Conservation (phyloP, 1,139 yeast species). For the Saccharomycopsis hybrid region DNA sequence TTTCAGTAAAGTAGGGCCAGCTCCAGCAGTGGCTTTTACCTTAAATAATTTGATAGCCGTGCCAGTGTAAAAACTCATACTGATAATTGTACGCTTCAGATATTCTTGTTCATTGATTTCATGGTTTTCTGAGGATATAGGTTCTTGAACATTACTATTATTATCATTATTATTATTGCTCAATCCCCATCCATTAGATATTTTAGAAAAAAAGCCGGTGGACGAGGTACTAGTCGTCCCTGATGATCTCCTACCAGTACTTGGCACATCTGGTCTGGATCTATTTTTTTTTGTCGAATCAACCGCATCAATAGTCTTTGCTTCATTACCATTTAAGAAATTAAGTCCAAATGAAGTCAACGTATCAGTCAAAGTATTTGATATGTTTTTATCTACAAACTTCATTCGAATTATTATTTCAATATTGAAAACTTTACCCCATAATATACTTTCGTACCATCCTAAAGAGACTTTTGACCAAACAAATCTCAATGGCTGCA, state of each 20-base stretch:
- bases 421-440: conserved; percentile 55
- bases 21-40: conserved; percentile 38
- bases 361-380: neutral
- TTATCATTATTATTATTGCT: neutral
- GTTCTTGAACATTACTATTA: neutral
- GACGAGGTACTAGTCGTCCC: too few relatives aligned
- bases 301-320: neutral
- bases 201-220: too few relatives aligned
- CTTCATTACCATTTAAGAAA: neutral
- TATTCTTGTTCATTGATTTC: neutral
- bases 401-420: conserved; percentile 22
- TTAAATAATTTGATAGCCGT: conserved; percentile 58
- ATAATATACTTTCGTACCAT: conserved; percentile 68
- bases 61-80: conserved; percentile 51
- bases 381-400: neutral
- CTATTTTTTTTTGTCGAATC: neutral
- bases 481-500: conserved; percentile 46
- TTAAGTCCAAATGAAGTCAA: neutral
- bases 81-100: conserved; percentile 2
- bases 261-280: neutral
- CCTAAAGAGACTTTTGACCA: conserved; percentile 66
- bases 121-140: neutral
- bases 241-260: too few relatives aligned
- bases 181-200: neutral
- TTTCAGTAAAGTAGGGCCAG: conserved; percentile 34